Conservation (phyloP, 2,329 filamentous ascomycete genomes). For the Paracoccidioides brasiliensis region DNA sequence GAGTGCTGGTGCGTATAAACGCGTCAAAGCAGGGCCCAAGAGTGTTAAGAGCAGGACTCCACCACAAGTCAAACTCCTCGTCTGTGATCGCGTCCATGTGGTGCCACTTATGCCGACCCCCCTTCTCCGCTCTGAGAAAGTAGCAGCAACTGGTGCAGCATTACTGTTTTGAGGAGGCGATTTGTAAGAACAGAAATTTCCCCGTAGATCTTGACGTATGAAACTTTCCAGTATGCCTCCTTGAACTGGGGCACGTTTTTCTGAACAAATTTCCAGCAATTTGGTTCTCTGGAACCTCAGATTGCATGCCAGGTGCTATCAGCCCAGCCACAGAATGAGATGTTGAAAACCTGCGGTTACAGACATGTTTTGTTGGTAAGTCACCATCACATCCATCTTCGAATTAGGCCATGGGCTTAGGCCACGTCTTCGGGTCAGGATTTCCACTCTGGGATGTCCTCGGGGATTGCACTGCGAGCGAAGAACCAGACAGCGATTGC, state of each 20-base stretch:
- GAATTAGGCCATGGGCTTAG: conserved; percentile 45
- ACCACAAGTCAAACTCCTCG: too few species aligned
- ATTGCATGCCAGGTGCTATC: conserved; percentile 47
- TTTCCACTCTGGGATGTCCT: conserved; percentile 28
- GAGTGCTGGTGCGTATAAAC: too few species aligned
- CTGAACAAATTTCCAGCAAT: conserved; percentile 57
- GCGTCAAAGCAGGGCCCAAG: too few species aligned
- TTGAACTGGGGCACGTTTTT: conserved; percentile 51
- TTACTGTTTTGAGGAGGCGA: too few species aligned
- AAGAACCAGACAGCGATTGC: conserved; percentile 38
- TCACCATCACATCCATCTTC: conserved; percentile 40
- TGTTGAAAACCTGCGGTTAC: conserved; percentile 44
- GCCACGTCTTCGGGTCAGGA: conserved; percentile 33
- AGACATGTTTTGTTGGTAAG: conserved; percentile 21
- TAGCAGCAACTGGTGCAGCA: too few species aligned
- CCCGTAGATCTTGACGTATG: not conserved
- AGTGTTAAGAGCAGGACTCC: too few species aligned
- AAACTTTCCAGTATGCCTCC: conserved; percentile 50
- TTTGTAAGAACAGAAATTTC: not conserved
- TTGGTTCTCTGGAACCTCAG: conserved; percentile 38
- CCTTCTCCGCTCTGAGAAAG: too few species aligned
- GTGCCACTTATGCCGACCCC: too few species aligned
- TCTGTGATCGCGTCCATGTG: too few species aligned
- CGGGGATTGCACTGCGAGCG: conserved; percentile 25
- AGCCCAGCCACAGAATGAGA: conserved; percentile 74